Conservation (phyloP, 208 protist species). For the Wallacemonas sp. region DNA sequence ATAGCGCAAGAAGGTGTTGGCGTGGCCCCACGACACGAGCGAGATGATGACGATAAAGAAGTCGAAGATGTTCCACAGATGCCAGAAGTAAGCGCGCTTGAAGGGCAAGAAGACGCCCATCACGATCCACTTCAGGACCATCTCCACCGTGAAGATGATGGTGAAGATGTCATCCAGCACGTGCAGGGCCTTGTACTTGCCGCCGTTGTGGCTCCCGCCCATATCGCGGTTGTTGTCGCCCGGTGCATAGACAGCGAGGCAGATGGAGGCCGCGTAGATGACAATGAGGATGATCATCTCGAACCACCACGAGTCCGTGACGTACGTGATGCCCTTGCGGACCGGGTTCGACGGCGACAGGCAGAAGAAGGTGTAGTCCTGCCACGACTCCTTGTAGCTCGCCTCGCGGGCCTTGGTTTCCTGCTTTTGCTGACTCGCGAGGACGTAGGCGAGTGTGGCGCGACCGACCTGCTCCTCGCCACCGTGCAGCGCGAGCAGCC, state of each 20-base stretch:
- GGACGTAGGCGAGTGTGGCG: conserved; percentile 85
- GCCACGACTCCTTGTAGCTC: conserved; percentile 61
- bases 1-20: conserved; percentile 54
- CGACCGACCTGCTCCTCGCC: conserved; percentile 90
- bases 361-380: conserved; percentile 69
- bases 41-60: conserved; percentile 88
- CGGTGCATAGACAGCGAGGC: conserved; percentile 72
- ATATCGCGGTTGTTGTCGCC: conserved; percentile 57
- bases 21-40: conserved; percentile 56
- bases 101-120: conserved; percentile 84
- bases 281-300: conserved; percentile 63
- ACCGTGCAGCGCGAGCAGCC: conserved; percentile 86
- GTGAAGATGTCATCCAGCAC: conserved; percentile 85
- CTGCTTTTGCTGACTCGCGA: conserved; percentile 75
- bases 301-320: conserved; percentile 69
- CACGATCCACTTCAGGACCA: conserved; percentile 87
- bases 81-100: conserved; percentile 84
- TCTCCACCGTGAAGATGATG: conserved; percentile 83
- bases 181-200: conserved; percentile 78
- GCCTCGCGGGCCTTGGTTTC: conserved; percentile 33
- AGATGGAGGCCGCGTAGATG: conserved; percentile 76
- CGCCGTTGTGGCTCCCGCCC: conserved; percentile 55
- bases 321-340: conserved; percentile 35
- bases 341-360: conserved; percentile 58
- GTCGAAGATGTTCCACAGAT: conserved; percentile 91